phyloP scores from a whole-genome alignment of 2,329 filamentous ascomycete species.

The Alternaria ventricosa region DNA sequence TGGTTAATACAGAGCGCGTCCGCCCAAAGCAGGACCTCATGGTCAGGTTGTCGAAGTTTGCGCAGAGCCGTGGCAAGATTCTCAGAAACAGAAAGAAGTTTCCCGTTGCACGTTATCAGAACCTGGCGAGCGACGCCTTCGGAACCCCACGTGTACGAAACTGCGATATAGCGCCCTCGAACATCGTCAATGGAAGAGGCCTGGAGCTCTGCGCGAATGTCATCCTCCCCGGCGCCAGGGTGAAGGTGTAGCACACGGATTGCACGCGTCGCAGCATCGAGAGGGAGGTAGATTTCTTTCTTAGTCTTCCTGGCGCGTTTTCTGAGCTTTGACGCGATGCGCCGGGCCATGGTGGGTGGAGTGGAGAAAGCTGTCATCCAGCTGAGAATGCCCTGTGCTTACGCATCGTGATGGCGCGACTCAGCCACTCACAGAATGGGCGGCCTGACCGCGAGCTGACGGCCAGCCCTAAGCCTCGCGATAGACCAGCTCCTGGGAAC shows the following conservation, averaged over 20 bases:
- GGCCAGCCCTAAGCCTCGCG: neutral
- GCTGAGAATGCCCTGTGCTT: neutral
- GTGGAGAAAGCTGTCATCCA: neutral
- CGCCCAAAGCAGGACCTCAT: neutral
- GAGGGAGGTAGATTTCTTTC: neutral
- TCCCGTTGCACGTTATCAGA: slow-evolving; percentile 17
- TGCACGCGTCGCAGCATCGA: neutral
- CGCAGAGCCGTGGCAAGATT: slow-evolving; percentile 22
- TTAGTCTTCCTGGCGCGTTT: neutral
- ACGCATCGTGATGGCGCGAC: neutral
- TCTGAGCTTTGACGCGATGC: slow-evolving; percentile 4
- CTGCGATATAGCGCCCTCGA: slow-evolving; percentile 12
- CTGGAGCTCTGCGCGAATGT: slow-evolving; percentile 12
- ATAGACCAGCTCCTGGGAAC: neutral
- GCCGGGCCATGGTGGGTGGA: neutral
- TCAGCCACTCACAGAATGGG: neutral
- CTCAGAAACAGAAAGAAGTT: slow-evolving; percentile 10
- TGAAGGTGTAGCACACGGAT: slow-evolving; percentile 14
- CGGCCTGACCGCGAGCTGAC: neutral
- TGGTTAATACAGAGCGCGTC: slow-evolving; percentile 13
- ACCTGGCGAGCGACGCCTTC: slow-evolving; percentile 6
- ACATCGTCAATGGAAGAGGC: slow-evolving; percentile 7
- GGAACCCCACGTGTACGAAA: slow-evolving; percentile 23
- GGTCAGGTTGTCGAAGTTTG: slow-evolving; percentile 12
- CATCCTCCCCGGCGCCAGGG: slow-evolving; percentile 11